Evolutionary conservation across 2,329 filamentous ascomycete genomes (phyloP).

Genomic region (Ceratocystis cubensis): DNA sequence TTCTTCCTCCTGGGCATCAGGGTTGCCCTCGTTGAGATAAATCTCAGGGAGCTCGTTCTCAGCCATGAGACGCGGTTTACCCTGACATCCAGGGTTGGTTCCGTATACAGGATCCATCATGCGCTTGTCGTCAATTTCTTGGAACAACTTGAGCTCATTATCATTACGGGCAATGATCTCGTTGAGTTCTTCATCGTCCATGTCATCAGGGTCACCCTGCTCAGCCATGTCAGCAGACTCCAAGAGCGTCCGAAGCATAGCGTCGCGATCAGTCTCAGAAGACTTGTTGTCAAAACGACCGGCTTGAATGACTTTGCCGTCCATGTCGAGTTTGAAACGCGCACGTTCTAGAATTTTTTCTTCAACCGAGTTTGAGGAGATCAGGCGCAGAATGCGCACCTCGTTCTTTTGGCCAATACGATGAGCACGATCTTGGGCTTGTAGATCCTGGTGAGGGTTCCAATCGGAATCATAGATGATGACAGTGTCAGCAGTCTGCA

Average conservation of each 20-base stretch:
- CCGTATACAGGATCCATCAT: conserved; percentile 57
- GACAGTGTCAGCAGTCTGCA: conserved; percentile 96
- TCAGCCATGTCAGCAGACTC: conserved; percentile 66
- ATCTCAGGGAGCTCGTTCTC: conserved; percentile 89
- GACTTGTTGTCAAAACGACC: conserved; percentile 99
- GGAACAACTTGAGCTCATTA: conserved; percentile 64
- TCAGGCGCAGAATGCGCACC: conserved; percentile 87
- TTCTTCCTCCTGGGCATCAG: conserved; percentile 64
- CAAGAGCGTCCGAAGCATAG: conserved; percentile 84
- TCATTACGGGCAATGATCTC: conserved; percentile 84
- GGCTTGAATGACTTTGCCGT: conserved; percentile 97
- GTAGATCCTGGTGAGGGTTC: conserved; percentile 98
- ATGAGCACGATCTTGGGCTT: conserved; percentile 98
- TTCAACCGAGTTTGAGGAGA: conserved; percentile 93
- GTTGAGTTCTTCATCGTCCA: conserved; percentile 97
- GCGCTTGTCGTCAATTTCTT: conserved; percentile 69
- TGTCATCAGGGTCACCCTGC: conserved; percentile 72
- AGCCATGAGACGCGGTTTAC: conserved; percentile 64
- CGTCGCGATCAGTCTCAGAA: conserved; percentile 94
- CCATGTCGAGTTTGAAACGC: conserved; percentile 97
- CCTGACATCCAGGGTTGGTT: conserved; percentile 46
- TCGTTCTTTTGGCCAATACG: conserved; percentile 99
- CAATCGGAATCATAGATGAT: conserved; percentile 99
- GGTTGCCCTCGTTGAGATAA: conserved; percentile 77
- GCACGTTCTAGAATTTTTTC: conserved; percentile 97